A percentile compares a stretch with the other conserved stretches of the same genome.
Conservation (phyloP, 257 asterid species). For the Solanum chiquidenum region DNA sequence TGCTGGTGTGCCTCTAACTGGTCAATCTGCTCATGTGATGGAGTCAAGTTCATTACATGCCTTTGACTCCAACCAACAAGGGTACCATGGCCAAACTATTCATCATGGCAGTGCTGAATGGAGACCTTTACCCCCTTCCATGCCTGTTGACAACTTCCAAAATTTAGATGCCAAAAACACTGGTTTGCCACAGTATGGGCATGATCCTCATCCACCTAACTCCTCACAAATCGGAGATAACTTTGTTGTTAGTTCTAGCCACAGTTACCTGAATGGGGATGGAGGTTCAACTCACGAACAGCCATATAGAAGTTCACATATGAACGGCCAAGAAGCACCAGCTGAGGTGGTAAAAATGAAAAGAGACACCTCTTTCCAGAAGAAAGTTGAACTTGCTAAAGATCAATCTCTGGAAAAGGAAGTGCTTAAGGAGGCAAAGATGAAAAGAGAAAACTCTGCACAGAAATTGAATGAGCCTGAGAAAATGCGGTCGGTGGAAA, state of each 20-base stretch:
- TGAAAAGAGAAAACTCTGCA: slow-evolving; percentile 39
- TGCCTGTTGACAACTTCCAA: slow-evolving; percentile 20
- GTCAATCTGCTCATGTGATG: slow-evolving; percentile 32
- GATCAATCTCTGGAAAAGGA: slow-evolving; percentile 36
- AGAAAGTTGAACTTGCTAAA: slow-evolving; percentile 29
- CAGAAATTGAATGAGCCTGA: slow-evolving; percentile 32
- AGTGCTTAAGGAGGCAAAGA: slow-evolving; percentile 30
- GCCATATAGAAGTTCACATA: slow-evolving; percentile 20
- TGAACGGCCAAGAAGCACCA: slow-evolving; percentile 23
- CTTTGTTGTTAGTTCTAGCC: slow-evolving; percentile 19
- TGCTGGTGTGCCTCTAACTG: slow-evolving; percentile 23
- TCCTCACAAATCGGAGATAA: slow-evolving; percentile 29
- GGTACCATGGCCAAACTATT: slow-evolving; percentile 22
- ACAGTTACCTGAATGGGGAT: slow-evolving; percentile 23
- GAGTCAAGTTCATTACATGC: slow-evolving; percentile 30
- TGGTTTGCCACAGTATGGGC: slow-evolving; percentile 18
- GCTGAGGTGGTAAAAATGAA: slow-evolving; percentile 24
- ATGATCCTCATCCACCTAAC: slow-evolving; percentile 31
- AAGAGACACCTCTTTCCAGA: slow-evolving; percentile 23
- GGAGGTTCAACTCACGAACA: slow-evolving; percentile 26
- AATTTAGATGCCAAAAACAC: slow-evolving; percentile 17
- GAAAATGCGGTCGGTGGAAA: slow-evolving; percentile 26
- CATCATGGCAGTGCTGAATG: slow-evolving; percentile 37
- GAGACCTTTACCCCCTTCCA: slow-evolving; percentile 28
- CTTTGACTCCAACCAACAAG: slow-evolving; percentile 31